These are phyloP conservation scores for Diutina mesorugosa DNA, from an alignment of 1,139 yeast species.

Conservation along the genomic window DNA sequence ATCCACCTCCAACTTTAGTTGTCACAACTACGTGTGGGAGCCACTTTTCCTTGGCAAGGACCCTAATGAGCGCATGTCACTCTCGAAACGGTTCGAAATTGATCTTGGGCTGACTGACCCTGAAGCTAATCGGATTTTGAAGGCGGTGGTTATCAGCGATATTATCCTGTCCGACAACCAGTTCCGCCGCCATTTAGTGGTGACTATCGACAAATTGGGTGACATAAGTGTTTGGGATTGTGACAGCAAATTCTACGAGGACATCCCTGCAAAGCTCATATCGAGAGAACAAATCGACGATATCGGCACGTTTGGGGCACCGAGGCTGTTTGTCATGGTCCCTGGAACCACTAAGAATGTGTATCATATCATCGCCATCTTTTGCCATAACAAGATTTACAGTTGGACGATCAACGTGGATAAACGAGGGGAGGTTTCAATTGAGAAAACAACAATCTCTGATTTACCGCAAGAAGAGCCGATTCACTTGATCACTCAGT, in stretches of 20 bases:
- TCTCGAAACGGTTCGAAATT: constrained; percentile 24
- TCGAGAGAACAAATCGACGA: neutral
- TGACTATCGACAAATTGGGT: neutral
- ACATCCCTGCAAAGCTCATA: neutral
- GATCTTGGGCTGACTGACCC: constrained; percentile 9
- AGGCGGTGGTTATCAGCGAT: constrained; percentile 8
- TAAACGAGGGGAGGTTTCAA: neutral
- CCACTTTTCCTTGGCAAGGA: constrained; percentile 20
- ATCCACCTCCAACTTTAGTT: constrained; percentile 29
- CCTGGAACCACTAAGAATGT: neutral
- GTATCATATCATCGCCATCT: neutral
- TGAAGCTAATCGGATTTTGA: neutral
- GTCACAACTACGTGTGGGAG: constrained; percentile 58
- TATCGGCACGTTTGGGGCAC: neutral
- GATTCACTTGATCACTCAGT: neutral
- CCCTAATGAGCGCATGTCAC: constrained; percentile 12
- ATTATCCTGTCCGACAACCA: neutral
- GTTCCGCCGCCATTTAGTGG: neutral
- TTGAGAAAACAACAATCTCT: neutral
- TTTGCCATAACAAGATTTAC: neutral
- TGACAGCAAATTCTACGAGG: neutral
- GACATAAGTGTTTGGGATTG: neutral
- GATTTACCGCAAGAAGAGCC: neutral
- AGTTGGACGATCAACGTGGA: neutral
- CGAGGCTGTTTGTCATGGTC: neutral